These are phyloP conservation scores for Claviceps pazoutovae DNA, from an alignment of 2,329 filamentous ascomycete genomes.

Conservation along the genomic window DNA sequence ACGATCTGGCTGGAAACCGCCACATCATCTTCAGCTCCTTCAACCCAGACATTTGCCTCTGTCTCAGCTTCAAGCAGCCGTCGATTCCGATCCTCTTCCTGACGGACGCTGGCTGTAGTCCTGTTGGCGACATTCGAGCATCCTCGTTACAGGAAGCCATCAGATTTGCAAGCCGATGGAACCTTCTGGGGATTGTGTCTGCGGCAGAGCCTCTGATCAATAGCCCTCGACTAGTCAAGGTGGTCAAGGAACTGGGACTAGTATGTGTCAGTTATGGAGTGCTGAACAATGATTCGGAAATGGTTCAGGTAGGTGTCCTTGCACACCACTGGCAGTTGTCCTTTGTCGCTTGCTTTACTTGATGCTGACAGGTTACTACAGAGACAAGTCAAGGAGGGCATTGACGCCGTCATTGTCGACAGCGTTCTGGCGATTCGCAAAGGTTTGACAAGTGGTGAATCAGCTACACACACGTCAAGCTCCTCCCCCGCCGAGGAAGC, in stretches of 20 bases:
- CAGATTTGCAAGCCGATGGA: conserved; percentile 89
- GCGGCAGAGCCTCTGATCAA: conserved; percentile 80
- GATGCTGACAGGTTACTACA: conserved; percentile 21
- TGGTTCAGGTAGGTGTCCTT: conserved; percentile 55
- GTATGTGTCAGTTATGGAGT: conserved; percentile 93
- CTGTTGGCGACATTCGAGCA: conserved; percentile 78
- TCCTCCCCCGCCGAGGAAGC: background rate
- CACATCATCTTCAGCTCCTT: conserved; percentile 96
- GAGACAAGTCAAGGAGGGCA: conserved; percentile 86
- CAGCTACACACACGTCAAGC: conserved; percentile 3
- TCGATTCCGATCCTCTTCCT: conserved; percentile 93
- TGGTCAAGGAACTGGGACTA: conserved; percentile 86
- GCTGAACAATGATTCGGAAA: conserved; percentile 72
- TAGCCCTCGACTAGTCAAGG: conserved; percentile 74
- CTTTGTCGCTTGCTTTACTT: background rate
- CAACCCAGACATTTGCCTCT: conserved; percentile 90
- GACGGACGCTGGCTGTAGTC: conserved; percentile 69
- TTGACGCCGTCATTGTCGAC: conserved; percentile 96
- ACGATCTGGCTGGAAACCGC: conserved; percentile 67
- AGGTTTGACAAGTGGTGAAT: conserved; percentile 48
- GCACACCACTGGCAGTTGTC: background rate
- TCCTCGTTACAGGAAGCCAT: conserved; percentile 90
- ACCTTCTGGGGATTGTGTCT: conserved; percentile 78
- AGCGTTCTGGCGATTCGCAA: conserved; percentile 86
- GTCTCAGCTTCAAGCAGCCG: conserved; percentile 92